Base-by-base conservation (phyloP, 2,329 filamentous ascomycete species). In the Tolypocladium amazonense region DNA sequence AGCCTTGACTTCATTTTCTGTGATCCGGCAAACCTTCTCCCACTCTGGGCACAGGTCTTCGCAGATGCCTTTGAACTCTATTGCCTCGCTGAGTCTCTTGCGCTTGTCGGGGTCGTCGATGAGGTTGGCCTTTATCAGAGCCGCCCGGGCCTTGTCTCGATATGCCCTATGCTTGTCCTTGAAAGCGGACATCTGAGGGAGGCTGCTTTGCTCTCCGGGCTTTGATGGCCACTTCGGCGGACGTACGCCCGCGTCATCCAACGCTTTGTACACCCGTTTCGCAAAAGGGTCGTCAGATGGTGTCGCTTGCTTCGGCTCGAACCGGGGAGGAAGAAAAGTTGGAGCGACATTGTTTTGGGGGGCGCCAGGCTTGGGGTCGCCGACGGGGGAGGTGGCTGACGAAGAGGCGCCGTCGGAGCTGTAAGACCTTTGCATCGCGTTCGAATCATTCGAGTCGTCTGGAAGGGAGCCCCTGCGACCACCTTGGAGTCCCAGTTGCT, bases 21-120 rank as follows among this genome's bases (percentile, higher is more conserved):
- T 81, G 59, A 88, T 87, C 62, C 85, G 79, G 56, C 78, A 82
- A 39, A 86, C 79, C 68, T 82, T 82, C 68, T 88, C 86, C 69
- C 82, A 87, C 63, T 87, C 82, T 6, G 86, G 86, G 62, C 86
- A 88, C 85, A 88, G 88, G 33, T 86, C 82, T 65, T 88, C 83
- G 65, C 85, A 88, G 54, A 85, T 86, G 18, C 86, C 86, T 68
- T 85, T 85, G 67, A 88, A 88, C 50, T 82, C 79, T 56, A 88
- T 83, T 8, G 86, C 86, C 67, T 88, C 81, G 60, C 82, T 78
- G 9, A 88, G 76, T 23, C 78, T 80, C 66, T 85, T 84, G 59
- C 81, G 81, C 65, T 84, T 82, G 38, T 86, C 81, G 3, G 85
- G 85, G 63, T 88, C 83, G 69, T 88, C 86, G 59, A 88, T 83